Percentiles rank a stretch among this genome's conserved stretches.
These are phyloP conservation scores for Ceratocystis colombiana DNA, from an alignment of 2,329 filamentous ascomycete species.

Conservation along the genomic window DNA sequence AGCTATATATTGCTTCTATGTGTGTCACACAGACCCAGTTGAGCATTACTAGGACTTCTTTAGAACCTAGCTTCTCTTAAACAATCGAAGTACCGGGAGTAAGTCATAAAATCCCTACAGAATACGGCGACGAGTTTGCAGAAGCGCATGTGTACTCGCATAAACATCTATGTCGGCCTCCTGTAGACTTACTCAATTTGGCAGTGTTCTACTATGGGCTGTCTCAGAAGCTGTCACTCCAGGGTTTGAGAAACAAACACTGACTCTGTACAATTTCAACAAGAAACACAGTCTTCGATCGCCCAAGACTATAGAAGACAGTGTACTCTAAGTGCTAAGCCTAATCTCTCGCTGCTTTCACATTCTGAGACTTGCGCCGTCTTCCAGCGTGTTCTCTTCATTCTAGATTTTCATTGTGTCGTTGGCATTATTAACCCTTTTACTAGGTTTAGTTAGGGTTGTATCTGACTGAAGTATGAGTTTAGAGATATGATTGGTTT, in stretches of 20 bases:
- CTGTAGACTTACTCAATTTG: no score
- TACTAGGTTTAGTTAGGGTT: background rate
- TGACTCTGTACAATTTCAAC: background rate
- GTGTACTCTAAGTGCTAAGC: background rate
- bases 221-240: background rate
- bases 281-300: constrained; percentile 7
- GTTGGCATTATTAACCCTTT: background rate
- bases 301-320: background rate
- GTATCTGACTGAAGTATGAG: background rate
- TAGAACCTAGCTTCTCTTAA: no score
- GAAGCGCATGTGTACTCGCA: no score
- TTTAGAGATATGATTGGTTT: background rate
- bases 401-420: no score
- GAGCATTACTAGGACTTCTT: no score
- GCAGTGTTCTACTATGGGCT: no score
- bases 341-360: background rate
- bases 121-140: no score
- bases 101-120: no score
- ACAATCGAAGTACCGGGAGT: no score
- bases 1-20: no score
- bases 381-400: background rate
- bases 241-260: background rate
- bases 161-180: background rate
- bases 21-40: no score
- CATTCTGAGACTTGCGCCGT: background rate